A percentile compares a stretch with the other conserved stretches of the same genome.
These are phyloP conservation scores for Paratrimastix pyriformis DNA, from an alignment of 78 protist species.

Conservation along the genomic window DNA sequence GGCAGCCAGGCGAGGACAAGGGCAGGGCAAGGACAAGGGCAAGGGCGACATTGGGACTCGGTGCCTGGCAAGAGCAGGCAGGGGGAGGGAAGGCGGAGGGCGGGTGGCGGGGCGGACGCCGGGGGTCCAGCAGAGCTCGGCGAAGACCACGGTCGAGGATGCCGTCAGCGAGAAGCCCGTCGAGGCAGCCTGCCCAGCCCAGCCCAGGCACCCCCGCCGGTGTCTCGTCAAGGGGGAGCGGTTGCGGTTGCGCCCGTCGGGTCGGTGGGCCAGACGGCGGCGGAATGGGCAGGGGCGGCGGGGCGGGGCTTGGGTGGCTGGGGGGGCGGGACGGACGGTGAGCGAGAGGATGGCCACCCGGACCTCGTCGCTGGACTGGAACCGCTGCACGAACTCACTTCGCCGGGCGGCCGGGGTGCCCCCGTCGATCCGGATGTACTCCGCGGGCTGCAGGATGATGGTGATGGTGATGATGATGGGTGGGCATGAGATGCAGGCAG, in stretches of 20 bases:
- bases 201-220: too few species aligned
- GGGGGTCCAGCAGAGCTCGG: constrained; percentile 78
- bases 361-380: constrained; percentile 39
- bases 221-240: too few species aligned
- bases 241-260: too few species aligned
- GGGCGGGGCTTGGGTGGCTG: too few species aligned
- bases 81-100: too few species aligned
- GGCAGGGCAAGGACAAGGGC: neutral
- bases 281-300: too few species aligned
- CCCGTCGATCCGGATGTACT: constrained; percentile 70
- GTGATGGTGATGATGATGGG: neutral
- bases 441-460: neutral
- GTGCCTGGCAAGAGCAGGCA: constrained; percentile 10
- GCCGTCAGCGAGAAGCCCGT: constrained; percentile 68
- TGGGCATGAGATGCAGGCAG: too few species aligned
- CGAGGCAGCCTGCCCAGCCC: constrained; percentile 76
- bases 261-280: too few species aligned
- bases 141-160: constrained; percentile 61
- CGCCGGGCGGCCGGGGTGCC: constrained; percentile 37
- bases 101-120: too few species aligned
- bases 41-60: neutral
- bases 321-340: too few species aligned
- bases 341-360: constrained; percentile 62
- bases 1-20: neutral
- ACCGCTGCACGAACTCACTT: constrained; percentile 38